Conservation (phyloP, 768 basidiomycete genomes). For the Pulveroboletus sp. region DNA sequence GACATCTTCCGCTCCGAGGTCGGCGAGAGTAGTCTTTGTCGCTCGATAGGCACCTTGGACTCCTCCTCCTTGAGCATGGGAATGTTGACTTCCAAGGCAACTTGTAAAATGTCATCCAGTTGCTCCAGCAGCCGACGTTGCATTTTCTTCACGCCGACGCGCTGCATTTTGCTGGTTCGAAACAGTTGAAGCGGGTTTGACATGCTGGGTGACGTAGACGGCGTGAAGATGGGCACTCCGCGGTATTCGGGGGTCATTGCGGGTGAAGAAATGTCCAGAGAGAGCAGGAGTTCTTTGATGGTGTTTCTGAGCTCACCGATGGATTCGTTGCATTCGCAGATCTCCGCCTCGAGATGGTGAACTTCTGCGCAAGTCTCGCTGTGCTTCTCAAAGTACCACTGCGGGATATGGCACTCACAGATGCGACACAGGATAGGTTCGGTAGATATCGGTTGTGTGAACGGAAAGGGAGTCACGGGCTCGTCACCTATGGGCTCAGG, state of each 20-base stretch:
- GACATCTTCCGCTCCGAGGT: slow-evolving; percentile 84
- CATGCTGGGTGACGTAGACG: slow-evolving; percentile 65
- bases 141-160: slow-evolving; percentile 75
- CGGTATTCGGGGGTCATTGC: slow-evolving; percentile 72
- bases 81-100: slow-evolving; percentile 76
- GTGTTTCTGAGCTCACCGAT: slow-evolving; percentile 83
- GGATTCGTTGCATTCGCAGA: slow-evolving; percentile 89
- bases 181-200: slow-evolving; percentile 77
- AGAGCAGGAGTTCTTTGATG: slow-evolving; percentile 69
- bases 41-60: slow-evolving; percentile 85
- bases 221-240: slow-evolving; percentile 78
- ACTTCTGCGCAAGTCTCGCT: slow-evolving; percentile 98
- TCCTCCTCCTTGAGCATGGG: slow-evolving; percentile 92
- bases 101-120: slow-evolving; percentile 79
- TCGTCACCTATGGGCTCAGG: slow-evolving; percentile 38
- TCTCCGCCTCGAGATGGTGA: slow-evolving; percentile 94
- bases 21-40: slow-evolving; percentile 86
- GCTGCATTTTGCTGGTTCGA: slow-evolving; percentile 72
- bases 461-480: slow-evolving; percentile 68
- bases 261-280: slow-evolving; percentile 74
- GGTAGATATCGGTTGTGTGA: slow-evolving; percentile 70
- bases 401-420: slow-evolving; percentile 93
- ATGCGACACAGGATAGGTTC: slow-evolving; percentile 92
- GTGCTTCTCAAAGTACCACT: slow-evolving; percentile 99
- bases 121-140: slow-evolving; percentile 79